Conservation (phyloP, 192 early-diverging fungal species). For the Thamnidium elegans region DNA sequence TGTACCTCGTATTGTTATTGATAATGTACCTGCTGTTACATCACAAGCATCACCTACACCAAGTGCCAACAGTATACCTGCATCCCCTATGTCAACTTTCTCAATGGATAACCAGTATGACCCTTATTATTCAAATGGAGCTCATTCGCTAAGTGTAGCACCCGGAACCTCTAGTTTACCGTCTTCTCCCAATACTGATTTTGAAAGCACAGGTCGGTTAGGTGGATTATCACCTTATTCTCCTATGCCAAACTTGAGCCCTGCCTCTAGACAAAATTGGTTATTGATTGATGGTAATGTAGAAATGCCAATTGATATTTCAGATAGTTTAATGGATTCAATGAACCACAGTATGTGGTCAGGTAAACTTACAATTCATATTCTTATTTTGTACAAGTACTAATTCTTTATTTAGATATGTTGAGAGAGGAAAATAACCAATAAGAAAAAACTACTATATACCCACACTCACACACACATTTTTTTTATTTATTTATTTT, state of each 20-base stretch:
- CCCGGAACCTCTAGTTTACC: neutral
- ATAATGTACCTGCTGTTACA: neutral
- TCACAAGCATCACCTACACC: neutral
- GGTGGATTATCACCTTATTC: slow-evolving; percentile 6
- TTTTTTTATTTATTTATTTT: no score
- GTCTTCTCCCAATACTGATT: slow-evolving; percentile 1
- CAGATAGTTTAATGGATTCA: slow-evolving; percentile 11
- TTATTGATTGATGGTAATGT: slow-evolving; percentile 20
- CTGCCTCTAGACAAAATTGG: slow-evolving; percentile 13
- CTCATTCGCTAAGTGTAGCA: neutral
- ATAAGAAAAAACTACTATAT: no score
- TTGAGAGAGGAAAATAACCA: no score
- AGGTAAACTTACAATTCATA: neutral
- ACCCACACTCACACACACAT: no score
- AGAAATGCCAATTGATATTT: slow-evolving; percentile 13
- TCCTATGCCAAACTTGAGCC: neutral
- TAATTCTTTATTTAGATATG: no score
- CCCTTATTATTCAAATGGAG: neutral
- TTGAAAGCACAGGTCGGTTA: neutral
- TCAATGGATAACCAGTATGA: slow-evolving; percentile 13
- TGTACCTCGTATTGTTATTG: slow-evolving; percentile 15
- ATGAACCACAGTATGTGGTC: slow-evolving; percentile 16
- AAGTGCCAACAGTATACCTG: neutral
- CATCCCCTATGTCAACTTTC: slow-evolving; percentile 12
- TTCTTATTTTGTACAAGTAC: no score